phyloP scores from a whole-genome alignment of 441 rosid species.

The Theobroma grandiflorum region DNA sequence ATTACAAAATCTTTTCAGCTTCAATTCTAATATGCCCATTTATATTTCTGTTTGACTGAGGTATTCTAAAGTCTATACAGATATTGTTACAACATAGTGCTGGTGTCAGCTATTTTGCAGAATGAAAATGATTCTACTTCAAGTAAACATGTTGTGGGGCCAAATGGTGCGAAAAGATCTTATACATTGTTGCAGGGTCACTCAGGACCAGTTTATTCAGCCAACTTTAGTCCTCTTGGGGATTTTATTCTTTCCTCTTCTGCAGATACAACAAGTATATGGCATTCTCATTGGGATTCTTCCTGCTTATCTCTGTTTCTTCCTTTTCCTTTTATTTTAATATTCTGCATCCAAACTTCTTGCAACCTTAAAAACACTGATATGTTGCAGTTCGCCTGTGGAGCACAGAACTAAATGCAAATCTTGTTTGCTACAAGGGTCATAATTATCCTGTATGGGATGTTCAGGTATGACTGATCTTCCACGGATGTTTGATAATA shows the following conservation, averaged over 20 bases:
- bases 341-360: background rate
- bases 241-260: conserved; percentile 93
- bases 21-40: background rate
- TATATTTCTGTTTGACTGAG: conserved; percentile 13
- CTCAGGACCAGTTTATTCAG: conserved; percentile 94
- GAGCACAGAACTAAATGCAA: conserved; percentile 94
- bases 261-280: conserved; percentile 87
- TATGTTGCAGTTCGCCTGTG: conserved; percentile 79
- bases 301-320: conserved; percentile 21
- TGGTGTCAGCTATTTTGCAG: conserved; percentile 70
- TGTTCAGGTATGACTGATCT: conserved; percentile 72
- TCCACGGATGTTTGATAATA: conserved; percentile 3
- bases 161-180: conserved; percentile 66
- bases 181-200: conserved; percentile 87
- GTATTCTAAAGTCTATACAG: background rate
- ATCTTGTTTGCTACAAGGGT: conserved; percentile 98
- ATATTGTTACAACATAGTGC: conserved; percentile 26
- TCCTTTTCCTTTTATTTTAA: background rate
- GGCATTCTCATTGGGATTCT: background rate
- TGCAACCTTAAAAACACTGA: background rate
- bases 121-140: conserved; percentile 68
- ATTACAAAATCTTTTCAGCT: background rate
- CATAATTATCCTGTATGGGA: conserved; percentile 99
- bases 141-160: conserved; percentile 54
- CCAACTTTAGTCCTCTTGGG: conserved; percentile 88